Evolutionary conservation across 1,139 yeast species (phyloP).

Genomic region (Candida anutae): DNA sequence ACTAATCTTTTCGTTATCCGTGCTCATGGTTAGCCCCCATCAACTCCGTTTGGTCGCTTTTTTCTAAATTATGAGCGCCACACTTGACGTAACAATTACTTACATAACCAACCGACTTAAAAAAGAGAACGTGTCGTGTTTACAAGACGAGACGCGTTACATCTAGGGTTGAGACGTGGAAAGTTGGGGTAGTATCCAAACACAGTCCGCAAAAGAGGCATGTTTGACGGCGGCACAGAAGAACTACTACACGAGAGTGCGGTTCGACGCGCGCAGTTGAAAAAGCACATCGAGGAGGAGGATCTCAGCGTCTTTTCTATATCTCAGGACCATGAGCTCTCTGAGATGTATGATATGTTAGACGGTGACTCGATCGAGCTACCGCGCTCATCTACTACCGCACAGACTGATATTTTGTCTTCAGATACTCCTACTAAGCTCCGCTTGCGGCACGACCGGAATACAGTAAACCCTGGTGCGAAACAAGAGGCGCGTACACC

Average conservation of each 20-base stretch:
- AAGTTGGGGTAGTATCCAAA: background rate
- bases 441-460: background rate
- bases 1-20: conserved; percentile 18
- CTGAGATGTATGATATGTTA: conserved; percentile 9
- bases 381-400: conserved; percentile 5
- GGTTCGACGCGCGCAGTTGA: no score
- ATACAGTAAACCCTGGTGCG: no score
- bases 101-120: conserved; percentile 6
- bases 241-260: no score
- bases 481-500: background rate
- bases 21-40: background rate
- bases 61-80: no score
- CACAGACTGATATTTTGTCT: background rate
- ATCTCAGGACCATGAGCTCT: conserved; percentile 6
- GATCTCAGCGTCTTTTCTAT: conserved; percentile 9
- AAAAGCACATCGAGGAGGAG: no score
- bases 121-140: no score
- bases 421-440: background rate
- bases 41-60: no score
- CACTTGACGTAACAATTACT: no score
- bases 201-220: background rate
- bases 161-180: no score
- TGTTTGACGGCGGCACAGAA: no score
- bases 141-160: no score
- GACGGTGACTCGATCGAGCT: conserved; percentile 11